Evolutionary conservation across 257 asterid species (phyloP), one percentile per base, ranked within the genome.

Genomic region (Solanum sparsipilum): DNA sequence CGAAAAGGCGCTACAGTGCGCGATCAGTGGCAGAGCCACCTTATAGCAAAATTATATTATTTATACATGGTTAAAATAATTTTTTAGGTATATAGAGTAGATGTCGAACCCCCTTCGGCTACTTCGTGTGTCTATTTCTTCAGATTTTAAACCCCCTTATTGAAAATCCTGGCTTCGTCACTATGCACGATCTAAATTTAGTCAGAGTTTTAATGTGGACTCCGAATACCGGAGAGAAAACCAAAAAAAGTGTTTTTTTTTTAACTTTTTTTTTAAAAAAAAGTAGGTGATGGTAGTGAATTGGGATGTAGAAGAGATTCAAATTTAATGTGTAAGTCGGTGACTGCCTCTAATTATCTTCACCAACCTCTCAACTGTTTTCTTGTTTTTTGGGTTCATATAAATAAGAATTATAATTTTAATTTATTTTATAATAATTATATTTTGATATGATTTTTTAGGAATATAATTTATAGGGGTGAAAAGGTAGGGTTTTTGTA

Each of bases 201-300:
- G 0, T 52, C 1, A 6, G 21, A 2, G 11, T 2, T 18, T 1
- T 5, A 46, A 46, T 46, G 7, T 48, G 21, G 0, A 52, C 10
- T 16, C n/a, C 4, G 4, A 6, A 52, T 0, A 6, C 18, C 4
- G 0, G 9, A 52, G n/a, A 20, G 3, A 56, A 52, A 56, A 52
- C 60, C 3, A 16, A 18, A 56, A 52, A 1, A 18, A 18, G 65
- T 6, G n/a, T 52, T 52, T 52, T 52, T 5, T 52, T 5, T 44
- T 12, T 1, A 32, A 32, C 3, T 1, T 1, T 15, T 5, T 12
- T 46, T 46, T 13, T 0, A 46, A 48, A 48, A 18, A 5, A 18
- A 18, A 18, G 82, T 86, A 20, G 89, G 48, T 86, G 86, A n/a
- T 21, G 87, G 36, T 82, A n/a, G 56, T 84, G 52, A 84, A 88